Evolutionary conservation across 345 rosid species (phyloP).

Genomic region (Raphanus sativus): DNA sequence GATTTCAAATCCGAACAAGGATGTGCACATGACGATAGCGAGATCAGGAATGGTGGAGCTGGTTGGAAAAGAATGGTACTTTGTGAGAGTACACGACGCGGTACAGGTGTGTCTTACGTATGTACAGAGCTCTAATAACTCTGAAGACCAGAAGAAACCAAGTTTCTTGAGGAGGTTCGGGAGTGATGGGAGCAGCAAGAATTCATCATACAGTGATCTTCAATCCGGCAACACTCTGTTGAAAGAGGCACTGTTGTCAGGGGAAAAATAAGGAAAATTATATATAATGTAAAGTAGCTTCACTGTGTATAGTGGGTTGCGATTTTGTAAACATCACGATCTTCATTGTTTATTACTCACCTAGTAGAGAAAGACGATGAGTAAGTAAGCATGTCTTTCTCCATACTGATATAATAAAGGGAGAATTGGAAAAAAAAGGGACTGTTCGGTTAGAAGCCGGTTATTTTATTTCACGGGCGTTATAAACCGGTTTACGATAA

Average conservation of each 20-base stretch:
- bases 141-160: slow-evolving; percentile 35
- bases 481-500: background rate
- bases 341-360: background rate
- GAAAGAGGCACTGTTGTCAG: slow-evolving; percentile 62
- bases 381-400: background rate
- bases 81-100: slow-evolving; percentile 90
- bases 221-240: slow-evolving; percentile 54
- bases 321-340: slow-evolving; percentile 13
- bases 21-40: slow-evolving; percentile 71
- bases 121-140: slow-evolving; percentile 52
- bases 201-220: slow-evolving; percentile 36
- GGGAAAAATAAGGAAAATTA: background rate
- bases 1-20: slow-evolving; percentile 83
- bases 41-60: slow-evolving; percentile 74
- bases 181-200: slow-evolving; percentile 11
- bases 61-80: slow-evolving; percentile 92
- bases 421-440: too few species aligned
- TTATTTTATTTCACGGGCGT: background rate
- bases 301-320: slow-evolving; percentile 25
- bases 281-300: slow-evolving; percentile 16
- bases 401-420: background rate
- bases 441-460: background rate
- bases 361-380: background rate
- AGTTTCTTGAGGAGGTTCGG: slow-evolving; percentile 52
- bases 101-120: slow-evolving; percentile 92